phyloP scores from a whole-genome alignment of 352 stramenopile species.

The Phytophthora litchii region DNA sequence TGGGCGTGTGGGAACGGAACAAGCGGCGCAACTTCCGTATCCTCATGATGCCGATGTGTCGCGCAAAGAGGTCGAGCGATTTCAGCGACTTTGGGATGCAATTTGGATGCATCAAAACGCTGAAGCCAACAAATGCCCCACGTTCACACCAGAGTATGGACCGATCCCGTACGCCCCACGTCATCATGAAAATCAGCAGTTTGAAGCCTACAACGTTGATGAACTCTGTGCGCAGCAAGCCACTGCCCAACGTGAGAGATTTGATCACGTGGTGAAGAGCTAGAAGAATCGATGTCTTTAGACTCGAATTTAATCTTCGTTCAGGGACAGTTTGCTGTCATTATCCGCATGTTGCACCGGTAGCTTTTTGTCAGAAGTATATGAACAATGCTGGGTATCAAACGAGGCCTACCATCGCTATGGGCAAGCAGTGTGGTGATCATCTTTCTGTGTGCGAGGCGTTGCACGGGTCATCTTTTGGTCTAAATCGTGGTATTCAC shows the following conservation, averaged over 20 bases:
- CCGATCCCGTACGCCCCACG: conserved; percentile 63
- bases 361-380: too few species aligned
- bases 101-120: conserved; percentile 51
- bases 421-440: too few species aligned
- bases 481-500: too few species aligned
- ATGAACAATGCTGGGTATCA: too few species aligned
- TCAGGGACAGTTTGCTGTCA: too few species aligned
- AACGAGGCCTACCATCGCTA: too few species aligned
- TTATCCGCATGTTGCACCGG: too few species aligned
- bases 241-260: conserved; percentile 39
- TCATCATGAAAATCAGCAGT: conserved; percentile 28
- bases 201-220: conserved; percentile 61
- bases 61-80: conserved; percentile 42
- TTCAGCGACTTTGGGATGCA: conserved; percentile 56
- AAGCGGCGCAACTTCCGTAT: conserved; percentile 56
- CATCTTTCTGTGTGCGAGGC: too few species aligned
- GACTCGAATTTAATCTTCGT: too few species aligned
- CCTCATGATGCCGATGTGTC: conserved; percentile 39
- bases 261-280: conserved; percentile 15
- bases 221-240: conserved; percentile 48
- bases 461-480: too few species aligned
- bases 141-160: conserved; percentile 80
- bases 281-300: too few species aligned
- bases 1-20: conserved; percentile 57
- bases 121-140: conserved; percentile 28